Percentiles rank a stretch among this genome's conserved stretches.
Conservation (phyloP, 2,329 filamentous ascomycete genomes). For the Colletotrichum incanum region DNA sequence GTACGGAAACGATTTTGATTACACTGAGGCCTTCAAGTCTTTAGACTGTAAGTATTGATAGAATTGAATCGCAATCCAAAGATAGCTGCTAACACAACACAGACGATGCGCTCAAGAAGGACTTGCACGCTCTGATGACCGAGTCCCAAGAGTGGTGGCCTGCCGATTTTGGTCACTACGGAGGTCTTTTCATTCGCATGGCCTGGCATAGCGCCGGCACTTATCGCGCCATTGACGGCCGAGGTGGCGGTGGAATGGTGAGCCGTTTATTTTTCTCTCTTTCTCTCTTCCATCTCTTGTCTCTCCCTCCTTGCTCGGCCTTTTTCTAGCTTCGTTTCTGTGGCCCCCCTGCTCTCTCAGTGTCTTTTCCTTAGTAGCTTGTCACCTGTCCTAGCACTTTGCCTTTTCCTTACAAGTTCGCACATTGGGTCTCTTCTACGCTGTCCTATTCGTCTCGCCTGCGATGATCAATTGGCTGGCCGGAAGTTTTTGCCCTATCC, state of each 20-base stretch:
- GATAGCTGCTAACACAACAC: not conserved
- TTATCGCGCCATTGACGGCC: constrained; percentile 82
- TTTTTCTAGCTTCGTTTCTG: constrained; percentile 1
- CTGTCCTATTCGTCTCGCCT: constrained; percentile 7
- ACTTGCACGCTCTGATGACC: constrained; percentile 80
- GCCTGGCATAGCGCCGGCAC: constrained; percentile 87
- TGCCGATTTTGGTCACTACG: constrained; percentile 86
- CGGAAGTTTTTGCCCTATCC: constrained; percentile 38
- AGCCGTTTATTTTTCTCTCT: constrained; percentile 1
- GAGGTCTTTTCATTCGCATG: constrained; percentile 85
- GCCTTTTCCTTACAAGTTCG: not conserved
- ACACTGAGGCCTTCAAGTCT: constrained; percentile 79
- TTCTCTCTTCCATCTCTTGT: not conserved
- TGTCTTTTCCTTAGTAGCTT: not conserved
- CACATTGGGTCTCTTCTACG: not conserved
- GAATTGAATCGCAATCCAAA: too few species aligned
- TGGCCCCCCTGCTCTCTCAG: not conserved
- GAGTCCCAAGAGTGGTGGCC: constrained; percentile 88
- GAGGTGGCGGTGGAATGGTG: constrained; percentile 78
- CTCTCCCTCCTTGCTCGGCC: not conserved
- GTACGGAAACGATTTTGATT: constrained; percentile 77
- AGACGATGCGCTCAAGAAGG: constrained; percentile 79
- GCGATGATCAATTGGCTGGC: constrained; percentile 9
- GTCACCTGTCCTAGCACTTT: not conserved
- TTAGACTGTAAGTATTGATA: constrained; percentile 67